Percentiles rank a stretch among this genome's conserved stretches.
Conservation (phyloP, 1,139 yeast species). For the Saccharomyces hybrid region DNA sequence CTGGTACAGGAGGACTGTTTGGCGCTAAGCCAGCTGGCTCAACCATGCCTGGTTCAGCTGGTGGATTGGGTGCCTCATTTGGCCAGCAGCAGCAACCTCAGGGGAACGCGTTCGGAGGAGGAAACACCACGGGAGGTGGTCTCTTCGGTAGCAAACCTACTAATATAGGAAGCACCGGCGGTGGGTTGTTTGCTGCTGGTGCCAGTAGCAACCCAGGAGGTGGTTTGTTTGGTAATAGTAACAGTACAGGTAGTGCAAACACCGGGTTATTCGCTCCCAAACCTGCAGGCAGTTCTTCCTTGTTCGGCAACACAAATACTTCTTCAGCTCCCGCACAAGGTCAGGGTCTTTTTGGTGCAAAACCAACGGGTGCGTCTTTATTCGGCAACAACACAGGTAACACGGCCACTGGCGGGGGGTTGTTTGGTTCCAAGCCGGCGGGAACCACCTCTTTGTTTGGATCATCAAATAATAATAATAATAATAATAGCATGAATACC, state of each 20-base stretch:
- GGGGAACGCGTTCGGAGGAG: neutral
- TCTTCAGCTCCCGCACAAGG: slow-evolving; percentile 9
- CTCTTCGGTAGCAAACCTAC: slow-evolving; percentile 32
- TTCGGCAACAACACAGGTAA: slow-evolving; percentile 33
- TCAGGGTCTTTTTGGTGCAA: slow-evolving; percentile 17
- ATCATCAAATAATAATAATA: neutral
- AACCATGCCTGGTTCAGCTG: slow-evolving; percentile 7
- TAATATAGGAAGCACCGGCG: slow-evolving; percentile 14
- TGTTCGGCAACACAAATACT: slow-evolving; percentile 29
- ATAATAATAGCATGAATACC: neutral
- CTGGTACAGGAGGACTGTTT: slow-evolving; percentile 6
- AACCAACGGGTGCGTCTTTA: slow-evolving; percentile 25
- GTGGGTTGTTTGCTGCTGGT: slow-evolving; percentile 13
- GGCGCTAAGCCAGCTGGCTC: slow-evolving; percentile 5
- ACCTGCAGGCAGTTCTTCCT: slow-evolving; percentile 25
- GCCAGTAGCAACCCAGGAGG: slow-evolving; percentile 22
- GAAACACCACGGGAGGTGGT: slow-evolving; percentile 21
- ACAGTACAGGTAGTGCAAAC: slow-evolving; percentile 4
- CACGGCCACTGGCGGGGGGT: slow-evolving; percentile 18
- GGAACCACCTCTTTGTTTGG: slow-evolving; percentile 9
- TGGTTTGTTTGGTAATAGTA: slow-evolving; percentile 35
- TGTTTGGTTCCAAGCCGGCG: slow-evolving; percentile 26
- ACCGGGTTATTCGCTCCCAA: slow-evolving; percentile 27
- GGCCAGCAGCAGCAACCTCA: slow-evolving; percentile 2
- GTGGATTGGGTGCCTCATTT: slow-evolving; percentile 18